These are phyloP conservation scores for Naganishia antarctica DNA, from an alignment of 768 basidiomycete genomes.

Conservation along the genomic window DNA sequence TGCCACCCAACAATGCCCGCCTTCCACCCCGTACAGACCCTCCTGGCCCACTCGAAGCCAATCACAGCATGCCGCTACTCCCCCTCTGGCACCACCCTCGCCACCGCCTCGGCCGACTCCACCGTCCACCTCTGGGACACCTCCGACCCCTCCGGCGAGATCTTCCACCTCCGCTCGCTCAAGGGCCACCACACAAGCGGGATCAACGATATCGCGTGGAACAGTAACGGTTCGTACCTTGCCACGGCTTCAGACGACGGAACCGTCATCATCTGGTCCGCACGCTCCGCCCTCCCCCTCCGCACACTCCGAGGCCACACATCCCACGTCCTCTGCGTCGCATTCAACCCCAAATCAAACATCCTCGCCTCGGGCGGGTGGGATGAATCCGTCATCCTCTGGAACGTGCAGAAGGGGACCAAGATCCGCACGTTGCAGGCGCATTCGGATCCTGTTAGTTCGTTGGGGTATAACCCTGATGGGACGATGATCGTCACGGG, in stretches of 20 bases:
- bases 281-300: constrained; percentile 51
- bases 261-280: constrained; percentile 76
- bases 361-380: constrained; percentile 88
- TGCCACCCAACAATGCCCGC: background rate
- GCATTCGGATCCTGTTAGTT: constrained; percentile 94
- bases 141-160: constrained; percentile 55
- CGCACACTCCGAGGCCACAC: constrained; percentile 79
- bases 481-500: constrained; percentile 91
- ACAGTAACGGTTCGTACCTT: constrained; percentile 69
- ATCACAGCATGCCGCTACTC: constrained; percentile 14
- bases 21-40: background rate
- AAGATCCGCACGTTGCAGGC: constrained; percentile 85
- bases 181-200: constrained; percentile 55
- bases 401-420: constrained; percentile 86
- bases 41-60: background rate
- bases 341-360: constrained; percentile 84
- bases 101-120: constrained; percentile 74
- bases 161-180: constrained; percentile 55
- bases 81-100: constrained; percentile 32
- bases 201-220: constrained; percentile 87
- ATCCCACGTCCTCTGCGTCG: constrained; percentile 88
- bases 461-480: constrained; percentile 88
- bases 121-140: constrained; percentile 74
- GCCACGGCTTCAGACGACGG: constrained; percentile 94
- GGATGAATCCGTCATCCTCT: constrained; percentile 93